Evolutionary conservation across 768 basidiomycete species (phyloP), one percentile per base, ranked within the genome.

Genomic region (Termitomyces titanicus): DNA sequence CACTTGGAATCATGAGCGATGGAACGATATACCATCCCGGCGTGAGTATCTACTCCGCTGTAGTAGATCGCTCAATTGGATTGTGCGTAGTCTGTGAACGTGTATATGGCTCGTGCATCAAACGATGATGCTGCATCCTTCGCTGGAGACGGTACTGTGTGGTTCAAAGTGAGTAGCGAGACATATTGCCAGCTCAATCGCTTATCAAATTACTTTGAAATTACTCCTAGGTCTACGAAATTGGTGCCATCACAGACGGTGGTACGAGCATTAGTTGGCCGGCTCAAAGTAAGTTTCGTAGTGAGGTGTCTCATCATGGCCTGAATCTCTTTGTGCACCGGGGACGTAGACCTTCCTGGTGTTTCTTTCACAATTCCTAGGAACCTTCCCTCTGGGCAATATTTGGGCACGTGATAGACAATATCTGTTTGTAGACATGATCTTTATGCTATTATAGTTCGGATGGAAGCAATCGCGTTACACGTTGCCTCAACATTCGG

Each of bases 11-110:
- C 62, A 65, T 63, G 44, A 66, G 70, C 54, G 72, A 78, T 58
- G 66, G 67, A 15, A 70, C 70, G 37, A 76, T 79, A 51, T 80
- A 79, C 55, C 79, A 81, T 65, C 73, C 74, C n/a, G 78, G 79
- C 48, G 78, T 75, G 57, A 38, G 70, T 64, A 37, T 34, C 7
- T 7, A 11, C n/a, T 18, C 27, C 13, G 10, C 29, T 39, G 8
- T 45, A n/a, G 5, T 27, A 8, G n/a, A 10, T 42, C 5, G 15
- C 15, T 40, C 5, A 0, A 47, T n/a, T 2, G 18, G 17, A 47
- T 12, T 18, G 1, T 20, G 27, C 33, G 22, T 48, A 53, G 55
- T 17, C 47, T 17, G 39, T 72, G 22, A 75, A 75, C 38, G 67
- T 76, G 18, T 74, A 74, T 64, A 72, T 74, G 72, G 79, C 79